These are phyloP conservation scores for Dioszegia crocea DNA, from an alignment of 768 basidiomycete species.

Conservation along the genomic window DNA sequence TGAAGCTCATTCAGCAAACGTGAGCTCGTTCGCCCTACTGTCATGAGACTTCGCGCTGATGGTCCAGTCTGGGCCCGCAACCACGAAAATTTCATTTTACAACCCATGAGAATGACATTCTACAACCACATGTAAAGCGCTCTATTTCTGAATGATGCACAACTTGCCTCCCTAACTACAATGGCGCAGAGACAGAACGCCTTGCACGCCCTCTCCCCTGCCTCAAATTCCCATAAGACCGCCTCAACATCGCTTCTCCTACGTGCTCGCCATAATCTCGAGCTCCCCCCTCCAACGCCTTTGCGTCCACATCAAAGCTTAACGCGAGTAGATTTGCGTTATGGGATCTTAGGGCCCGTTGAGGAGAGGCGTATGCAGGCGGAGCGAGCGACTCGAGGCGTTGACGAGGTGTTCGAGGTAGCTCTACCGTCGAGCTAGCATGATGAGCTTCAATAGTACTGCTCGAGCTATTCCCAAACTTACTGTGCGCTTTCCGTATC, in stretches of 20 bases:
- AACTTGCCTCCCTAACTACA: too few species aligned
- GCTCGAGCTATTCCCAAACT: neutral
- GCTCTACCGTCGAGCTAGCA: neutral
- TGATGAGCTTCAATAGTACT: neutral
- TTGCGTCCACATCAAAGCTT: neutral
- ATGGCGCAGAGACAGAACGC: neutral
- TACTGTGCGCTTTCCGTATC: neutral
- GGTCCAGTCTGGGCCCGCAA: too few species aligned
- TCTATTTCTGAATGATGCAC: too few species aligned
- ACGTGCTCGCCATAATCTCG: too few species aligned
- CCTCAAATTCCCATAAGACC: slow-evolving; percentile 3
- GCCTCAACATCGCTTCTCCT: neutral
- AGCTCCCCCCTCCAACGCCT: neutral
- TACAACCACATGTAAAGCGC: too few species aligned
- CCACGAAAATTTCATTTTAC: too few species aligned
- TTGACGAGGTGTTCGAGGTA: slow-evolving; percentile 2
- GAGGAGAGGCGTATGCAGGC: slow-evolving; percentile 1
- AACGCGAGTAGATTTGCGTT: neutral
- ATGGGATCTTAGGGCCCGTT: neutral
- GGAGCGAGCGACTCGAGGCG: slow-evolving; percentile 10
- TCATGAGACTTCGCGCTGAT: too few species aligned
- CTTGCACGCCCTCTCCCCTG: neutral
- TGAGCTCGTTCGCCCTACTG: too few species aligned
- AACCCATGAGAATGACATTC: too few species aligned
- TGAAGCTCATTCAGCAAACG: too few species aligned